Conservation (phyloP, 495 filamentous ascomycete species). For the Neurospora terricola region DNA sequence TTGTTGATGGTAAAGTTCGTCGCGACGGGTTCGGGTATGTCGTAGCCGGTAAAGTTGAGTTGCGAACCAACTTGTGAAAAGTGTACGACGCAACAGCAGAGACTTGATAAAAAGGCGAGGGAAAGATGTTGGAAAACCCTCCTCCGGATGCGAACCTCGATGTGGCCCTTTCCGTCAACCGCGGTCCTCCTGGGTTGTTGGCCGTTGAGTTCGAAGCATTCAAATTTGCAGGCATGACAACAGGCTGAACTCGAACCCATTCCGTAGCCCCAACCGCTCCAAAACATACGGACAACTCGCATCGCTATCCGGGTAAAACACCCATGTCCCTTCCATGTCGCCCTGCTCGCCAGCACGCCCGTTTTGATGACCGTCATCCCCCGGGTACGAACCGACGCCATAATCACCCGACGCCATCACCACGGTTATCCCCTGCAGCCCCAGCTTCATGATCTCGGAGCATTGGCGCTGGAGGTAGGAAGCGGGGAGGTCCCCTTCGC, state of each 20-base stretch:
- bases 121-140: conserved; percentile 62
- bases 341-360: conserved; percentile 10
- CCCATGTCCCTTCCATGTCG: background rate
- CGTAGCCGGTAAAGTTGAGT: conserved; percentile 10
- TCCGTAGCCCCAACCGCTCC: conserved; percentile 22
- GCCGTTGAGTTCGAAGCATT: conserved; percentile 3
- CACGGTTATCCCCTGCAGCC: conserved; percentile 50
- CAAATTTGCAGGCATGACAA: background rate
- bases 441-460: conserved; percentile 51
- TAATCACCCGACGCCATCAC: conserved; percentile 52
- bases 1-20: background rate
- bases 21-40: conserved; percentile 11
- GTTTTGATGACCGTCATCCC: conserved; percentile 15
- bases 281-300: conserved; percentile 31
- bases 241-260: background rate
- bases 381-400: conserved; percentile 42
- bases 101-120: conserved; percentile 47
- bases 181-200: conserved; percentile 7
- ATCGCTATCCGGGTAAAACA: conserved; percentile 17
- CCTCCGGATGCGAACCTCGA: conserved; percentile 46
- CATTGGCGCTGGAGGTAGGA: conserved; percentile 32
- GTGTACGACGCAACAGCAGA: conserved; percentile 39
- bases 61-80: conserved; percentile 32
- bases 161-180: conserved; percentile 31
- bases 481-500: conserved; percentile 24